Evolutionary conservation across 2,329 filamentous ascomycete species (phyloP).

Genomic region (Cladosporium sp.): DNA sequence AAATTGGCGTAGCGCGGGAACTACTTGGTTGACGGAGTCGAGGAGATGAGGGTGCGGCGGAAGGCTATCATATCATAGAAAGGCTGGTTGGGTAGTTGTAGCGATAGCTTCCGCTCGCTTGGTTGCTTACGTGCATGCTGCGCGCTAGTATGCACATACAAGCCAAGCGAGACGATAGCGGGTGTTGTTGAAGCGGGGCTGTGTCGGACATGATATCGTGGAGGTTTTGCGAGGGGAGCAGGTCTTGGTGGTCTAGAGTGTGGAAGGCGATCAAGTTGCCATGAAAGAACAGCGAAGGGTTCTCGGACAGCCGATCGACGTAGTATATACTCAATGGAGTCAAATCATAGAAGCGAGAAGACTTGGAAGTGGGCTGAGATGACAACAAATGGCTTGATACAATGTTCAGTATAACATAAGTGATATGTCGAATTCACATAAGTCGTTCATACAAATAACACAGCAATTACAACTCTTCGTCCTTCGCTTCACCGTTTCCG

Average conservation of each 20-base stretch:
- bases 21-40: not conserved
- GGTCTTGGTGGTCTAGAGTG: not conserved
- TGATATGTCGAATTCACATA: too few species aligned
- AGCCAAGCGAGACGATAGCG: not conserved
- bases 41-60: not conserved
- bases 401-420: not conserved
- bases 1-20: not conserved
- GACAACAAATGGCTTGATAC: too few species aligned
- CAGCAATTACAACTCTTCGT: slow-evolving; percentile 4
- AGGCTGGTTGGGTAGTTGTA: not conserved
- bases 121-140: not conserved
- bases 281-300: not conserved
- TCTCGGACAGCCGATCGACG: not conserved
- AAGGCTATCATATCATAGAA: not conserved
- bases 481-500: not conserved
- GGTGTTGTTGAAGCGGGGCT: not conserved
- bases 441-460: not conserved
- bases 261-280: not conserved
- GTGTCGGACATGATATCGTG: not conserved
- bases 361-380: not conserved
- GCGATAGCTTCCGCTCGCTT: not conserved
- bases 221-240: not conserved
- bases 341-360: not conserved
- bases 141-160: not conserved
- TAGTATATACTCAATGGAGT: not conserved